Percentiles rank a stretch among this genome's conserved stretches.
Conservation (phyloP, 495 filamentous ascomycete species). For the Neurospora sublineolata region DNA sequence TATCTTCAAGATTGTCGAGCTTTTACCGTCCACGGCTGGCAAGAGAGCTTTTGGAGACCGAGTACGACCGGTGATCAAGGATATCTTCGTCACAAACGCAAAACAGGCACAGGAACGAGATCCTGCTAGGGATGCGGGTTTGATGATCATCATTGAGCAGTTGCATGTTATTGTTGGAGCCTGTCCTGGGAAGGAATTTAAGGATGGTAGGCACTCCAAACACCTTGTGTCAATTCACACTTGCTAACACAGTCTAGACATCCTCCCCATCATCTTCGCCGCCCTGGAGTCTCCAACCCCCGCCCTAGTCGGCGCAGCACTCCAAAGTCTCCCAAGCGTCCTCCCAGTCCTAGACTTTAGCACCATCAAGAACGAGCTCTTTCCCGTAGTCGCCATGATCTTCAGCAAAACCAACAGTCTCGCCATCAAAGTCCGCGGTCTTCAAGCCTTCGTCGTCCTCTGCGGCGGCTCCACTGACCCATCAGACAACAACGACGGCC, state of each 20-base stretch:
- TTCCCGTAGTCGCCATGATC: constrained; percentile 76
- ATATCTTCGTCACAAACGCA: constrained; percentile 56
- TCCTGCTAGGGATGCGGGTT: constrained; percentile 70
- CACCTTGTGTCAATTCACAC: background rate
- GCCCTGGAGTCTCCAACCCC: constrained; percentile 84
- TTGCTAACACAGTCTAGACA: constrained; percentile 41
- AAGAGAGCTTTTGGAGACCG: constrained; percentile 69
- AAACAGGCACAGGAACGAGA: constrained; percentile 58
- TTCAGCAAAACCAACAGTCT: constrained; percentile 89
- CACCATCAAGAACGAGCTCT: constrained; percentile 90
- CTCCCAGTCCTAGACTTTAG: constrained; percentile 83
- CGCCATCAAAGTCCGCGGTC: constrained; percentile 80
- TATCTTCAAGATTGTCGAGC: constrained; percentile 72
- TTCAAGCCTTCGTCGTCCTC: constrained; percentile 80
- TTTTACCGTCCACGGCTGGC: constrained; percentile 51
- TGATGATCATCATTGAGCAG: constrained; percentile 82
- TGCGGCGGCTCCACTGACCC: constrained; percentile 60
- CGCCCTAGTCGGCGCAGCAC: constrained; percentile 70
- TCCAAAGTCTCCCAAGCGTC: constrained; percentile 60
- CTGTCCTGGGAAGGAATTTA: constrained; percentile 83
- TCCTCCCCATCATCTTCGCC: constrained; percentile 70
- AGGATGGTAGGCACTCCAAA: constrained; percentile 53
- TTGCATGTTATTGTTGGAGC: constrained; percentile 62
- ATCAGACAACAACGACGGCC: constrained; percentile 47
- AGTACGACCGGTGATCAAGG: constrained; percentile 71